phyloP scores from a whole-genome alignment of 805 yeast species.

The Candida bentonensis region DNA sequence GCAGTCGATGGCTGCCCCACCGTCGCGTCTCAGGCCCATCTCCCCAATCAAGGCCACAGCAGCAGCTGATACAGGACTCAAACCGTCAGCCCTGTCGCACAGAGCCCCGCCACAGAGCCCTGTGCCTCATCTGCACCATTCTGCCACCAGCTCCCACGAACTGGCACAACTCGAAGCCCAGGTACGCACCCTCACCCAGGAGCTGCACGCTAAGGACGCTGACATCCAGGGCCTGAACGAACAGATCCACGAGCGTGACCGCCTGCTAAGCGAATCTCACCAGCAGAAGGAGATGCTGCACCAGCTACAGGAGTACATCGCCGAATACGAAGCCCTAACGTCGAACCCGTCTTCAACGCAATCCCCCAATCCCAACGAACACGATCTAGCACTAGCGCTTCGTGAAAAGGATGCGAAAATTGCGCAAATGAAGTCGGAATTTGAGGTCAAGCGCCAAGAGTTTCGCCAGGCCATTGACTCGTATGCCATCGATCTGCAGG shows the following conservation, averaged over 20 bases:
- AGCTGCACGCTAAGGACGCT: conserved; percentile 1
- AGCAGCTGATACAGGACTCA: not conserved
- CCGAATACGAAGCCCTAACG: conserved; percentile 21
- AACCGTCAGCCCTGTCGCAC: not conserved
- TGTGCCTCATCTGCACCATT: not conserved
- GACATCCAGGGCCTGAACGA: conserved; percentile 6
- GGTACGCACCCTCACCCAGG: conserved; percentile 1
- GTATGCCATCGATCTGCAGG: conserved; percentile 8
- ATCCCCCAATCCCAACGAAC: conserved; percentile 6
- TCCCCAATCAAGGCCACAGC: not conserved
- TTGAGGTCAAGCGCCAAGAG: conserved; percentile 19
- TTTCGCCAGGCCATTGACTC: conserved; percentile 19
- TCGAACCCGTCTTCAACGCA: conserved; percentile 2
- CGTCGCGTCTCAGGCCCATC: not conserved
- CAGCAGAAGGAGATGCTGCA: conserved; percentile 32
- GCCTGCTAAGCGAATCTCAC: conserved; percentile 20
- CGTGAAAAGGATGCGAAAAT: conserved; percentile 18
- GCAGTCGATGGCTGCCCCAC: not conserved
- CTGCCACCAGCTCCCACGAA: not conserved
- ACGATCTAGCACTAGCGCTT: conserved; percentile 16
- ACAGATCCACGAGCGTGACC: conserved; percentile 11
- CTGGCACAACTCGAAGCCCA: not conserved
- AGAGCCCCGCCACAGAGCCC: not conserved
- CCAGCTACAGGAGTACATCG: conserved; percentile 35
- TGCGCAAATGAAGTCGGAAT: conserved; percentile 13